Percentiles rank a stretch among this genome's conserved stretches.
phyloP scores from a whole-genome alignment of 1,284 basidiomycete species.

The Nidula niveotomentosa region DNA sequence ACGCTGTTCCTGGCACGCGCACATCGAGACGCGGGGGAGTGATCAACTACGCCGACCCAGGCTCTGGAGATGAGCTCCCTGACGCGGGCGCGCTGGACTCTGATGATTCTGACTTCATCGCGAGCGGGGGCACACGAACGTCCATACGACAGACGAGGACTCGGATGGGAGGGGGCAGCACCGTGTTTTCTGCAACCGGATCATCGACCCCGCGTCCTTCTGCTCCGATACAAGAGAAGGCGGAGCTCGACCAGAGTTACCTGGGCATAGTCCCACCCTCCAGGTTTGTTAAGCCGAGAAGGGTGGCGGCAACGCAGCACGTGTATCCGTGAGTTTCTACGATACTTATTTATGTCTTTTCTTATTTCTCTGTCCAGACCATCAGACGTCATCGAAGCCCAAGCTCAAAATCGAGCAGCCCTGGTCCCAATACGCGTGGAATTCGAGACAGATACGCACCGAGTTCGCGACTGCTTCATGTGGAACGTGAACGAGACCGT shows the following conservation, averaged over 20 bases:
- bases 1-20: slow-evolving; percentile 43
- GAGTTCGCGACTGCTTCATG: slow-evolving; percentile 94
- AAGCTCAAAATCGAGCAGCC: slow-evolving; percentile 65
- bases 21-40: slow-evolving; percentile 58
- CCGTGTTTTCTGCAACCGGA: slow-evolving; percentile 37
- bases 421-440: slow-evolving; percentile 94
- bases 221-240: slow-evolving; percentile 40
- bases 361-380: slow-evolving; percentile 40
- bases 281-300: slow-evolving; percentile 69
- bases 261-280: slow-evolving; percentile 85
- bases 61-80: slow-evolving; percentile 77
- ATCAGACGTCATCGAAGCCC: slow-evolving; percentile 61
- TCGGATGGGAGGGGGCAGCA: slow-evolving; percentile 30
- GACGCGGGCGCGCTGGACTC: slow-evolving; percentile 78
- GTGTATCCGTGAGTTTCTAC: slow-evolving; percentile 59
- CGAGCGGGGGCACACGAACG: slow-evolving; percentile 34
- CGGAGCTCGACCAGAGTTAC: slow-evolving; percentile 84
- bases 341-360: not conserved
- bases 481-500: slow-evolving; percentile 90
- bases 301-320: slow-evolving; percentile 60
- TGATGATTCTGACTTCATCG: slow-evolving; percentile 64
- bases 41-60: slow-evolving; percentile 89
- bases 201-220: slow-evolving; percentile 31
- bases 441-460: slow-evolving; percentile 89
- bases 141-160: slow-evolving; percentile 31